Conservation (phyloP, 2,329 filamentous ascomycete species). For the Fusarium sp. region DNA sequence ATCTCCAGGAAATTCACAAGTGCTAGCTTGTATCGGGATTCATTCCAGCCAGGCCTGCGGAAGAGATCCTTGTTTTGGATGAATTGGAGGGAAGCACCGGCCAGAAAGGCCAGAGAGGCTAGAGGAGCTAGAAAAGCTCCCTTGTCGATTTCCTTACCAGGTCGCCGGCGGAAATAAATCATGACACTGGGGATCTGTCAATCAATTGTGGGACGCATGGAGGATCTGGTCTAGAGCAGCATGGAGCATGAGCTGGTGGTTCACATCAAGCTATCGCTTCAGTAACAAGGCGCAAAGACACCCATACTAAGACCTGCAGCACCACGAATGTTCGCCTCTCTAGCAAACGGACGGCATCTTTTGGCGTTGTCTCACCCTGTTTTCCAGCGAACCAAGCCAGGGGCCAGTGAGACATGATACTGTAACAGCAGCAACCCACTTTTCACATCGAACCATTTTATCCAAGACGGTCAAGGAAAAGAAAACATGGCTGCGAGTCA, state of each 20-base stretch:
- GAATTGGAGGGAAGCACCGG: neutral
- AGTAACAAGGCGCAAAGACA: slow-evolving; percentile 19
- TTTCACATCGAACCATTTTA: slow-evolving; percentile 21
- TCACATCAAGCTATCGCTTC: neutral
- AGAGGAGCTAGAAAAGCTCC: slow-evolving; percentile 25
- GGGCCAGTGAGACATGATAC: slow-evolving; percentile 35
- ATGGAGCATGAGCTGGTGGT: neutral
- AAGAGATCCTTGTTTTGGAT: slow-evolving; percentile 34
- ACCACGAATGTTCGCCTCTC: slow-evolving; percentile 3
- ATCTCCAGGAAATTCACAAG: slow-evolving; percentile 5
- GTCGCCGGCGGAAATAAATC: slow-evolving; percentile 21
- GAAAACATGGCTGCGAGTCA: slow-evolving; percentile 22
- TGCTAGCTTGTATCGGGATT: slow-evolving; percentile 1
- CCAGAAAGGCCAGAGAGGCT: neutral
- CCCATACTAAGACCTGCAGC: slow-evolving; percentile 28
- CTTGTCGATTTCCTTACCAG: slow-evolving; percentile 21
- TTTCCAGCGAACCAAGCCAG: slow-evolving; percentile 22
- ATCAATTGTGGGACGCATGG: slow-evolving; percentile 1
- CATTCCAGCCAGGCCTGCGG: slow-evolving; percentile 39
- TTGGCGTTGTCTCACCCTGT: slow-evolving; percentile 27
- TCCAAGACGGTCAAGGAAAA: slow-evolving; percentile 17
- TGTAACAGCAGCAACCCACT: slow-evolving; percentile 34
- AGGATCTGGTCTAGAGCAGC: neutral
- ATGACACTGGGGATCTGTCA: slow-evolving; percentile 37
- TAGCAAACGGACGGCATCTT: slow-evolving; percentile 18